Percentiles rank a stretch among this genome's conserved stretches.
These are phyloP conservation scores for Solanum boliviense DNA, from an alignment of 257 asterid species.

Conservation along the genomic window DNA sequence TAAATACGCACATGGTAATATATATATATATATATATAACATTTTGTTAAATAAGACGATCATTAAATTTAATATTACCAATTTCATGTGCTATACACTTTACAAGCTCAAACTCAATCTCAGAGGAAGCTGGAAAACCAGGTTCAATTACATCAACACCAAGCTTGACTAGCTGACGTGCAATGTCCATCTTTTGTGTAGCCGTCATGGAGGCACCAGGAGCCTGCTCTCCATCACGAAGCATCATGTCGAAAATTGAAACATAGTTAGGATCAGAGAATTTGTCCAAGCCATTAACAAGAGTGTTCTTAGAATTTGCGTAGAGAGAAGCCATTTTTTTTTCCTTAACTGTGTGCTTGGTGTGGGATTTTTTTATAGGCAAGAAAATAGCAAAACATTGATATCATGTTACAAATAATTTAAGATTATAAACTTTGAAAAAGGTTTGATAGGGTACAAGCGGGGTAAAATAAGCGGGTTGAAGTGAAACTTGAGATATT, in stretches of 20 bases:
- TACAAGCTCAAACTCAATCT: slow-evolving; percentile 76
- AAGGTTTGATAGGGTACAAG: no score
- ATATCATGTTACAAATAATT: no score
- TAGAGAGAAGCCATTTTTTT: no score
- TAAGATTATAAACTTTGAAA: no score
- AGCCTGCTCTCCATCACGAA: slow-evolving; percentile 95
- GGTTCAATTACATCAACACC: slow-evolving; percentile 95
- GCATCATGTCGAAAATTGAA: slow-evolving; percentile 77
- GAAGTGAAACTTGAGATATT: no score
- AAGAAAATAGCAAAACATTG: no score
- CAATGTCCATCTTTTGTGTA: slow-evolving; percentile 74
- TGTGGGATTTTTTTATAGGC: no score
- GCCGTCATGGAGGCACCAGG: slow-evolving; percentile 96
- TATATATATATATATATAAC: no score
- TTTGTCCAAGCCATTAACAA: not conserved
- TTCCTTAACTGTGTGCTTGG: no score
- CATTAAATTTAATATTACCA: slow-evolving; percentile 11
- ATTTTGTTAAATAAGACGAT: no score
- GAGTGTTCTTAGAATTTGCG: not conserved
- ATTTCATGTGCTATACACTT: slow-evolving; percentile 63
- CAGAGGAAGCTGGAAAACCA: slow-evolving; percentile 89
- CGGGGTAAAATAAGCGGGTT: no score
- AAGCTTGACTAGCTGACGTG: slow-evolving; percentile 73
- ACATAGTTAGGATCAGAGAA: slow-evolving; percentile 62
- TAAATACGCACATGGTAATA: no score